Conservation (phyloP, 495 filamentous ascomycete species). For the Podospora fimiseda region DNA sequence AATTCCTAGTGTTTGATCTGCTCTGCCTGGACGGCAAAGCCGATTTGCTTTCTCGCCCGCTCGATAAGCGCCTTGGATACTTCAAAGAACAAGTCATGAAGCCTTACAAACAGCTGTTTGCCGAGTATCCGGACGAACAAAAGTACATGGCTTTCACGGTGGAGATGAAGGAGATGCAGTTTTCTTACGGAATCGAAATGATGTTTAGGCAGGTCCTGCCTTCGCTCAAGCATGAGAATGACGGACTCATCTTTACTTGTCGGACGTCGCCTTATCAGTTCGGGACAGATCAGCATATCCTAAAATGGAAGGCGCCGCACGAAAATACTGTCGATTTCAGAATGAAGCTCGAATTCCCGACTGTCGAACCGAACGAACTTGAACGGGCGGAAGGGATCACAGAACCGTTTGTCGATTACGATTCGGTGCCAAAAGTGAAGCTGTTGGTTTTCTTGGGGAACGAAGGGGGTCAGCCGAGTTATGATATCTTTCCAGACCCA, state of each 20-base stretch:
- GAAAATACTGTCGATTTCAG: conserved; percentile 94
- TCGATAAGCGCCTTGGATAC: conserved; percentile 85
- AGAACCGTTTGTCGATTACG: conserved; percentile 51
- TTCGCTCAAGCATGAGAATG: conserved; percentile 80
- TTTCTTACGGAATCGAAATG: conserved; percentile 80
- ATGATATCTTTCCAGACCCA: conserved; percentile 51
- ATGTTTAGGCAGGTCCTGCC: conserved; percentile 86
- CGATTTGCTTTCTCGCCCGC: conserved; percentile 62
- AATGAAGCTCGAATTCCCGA: conserved; percentile 68
- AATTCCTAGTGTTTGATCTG: conserved; percentile 90
- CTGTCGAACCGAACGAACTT: conserved; percentile 60
- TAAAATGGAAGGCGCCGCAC: conserved; percentile 92
- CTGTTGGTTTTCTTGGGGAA: conserved; percentile 40
- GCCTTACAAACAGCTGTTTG: conserved; percentile 68
- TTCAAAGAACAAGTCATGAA: conserved; percentile 72
- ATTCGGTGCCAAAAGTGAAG: conserved; percentile 44
- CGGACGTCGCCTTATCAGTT: conserved; percentile 74
- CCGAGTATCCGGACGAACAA: conserved; percentile 62
- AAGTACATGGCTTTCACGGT: conserved; percentile 68
- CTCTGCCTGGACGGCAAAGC: conserved; percentile 71
- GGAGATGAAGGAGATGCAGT: conserved; percentile 79
- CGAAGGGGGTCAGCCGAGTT: conserved; percentile 45
- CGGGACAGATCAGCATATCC: conserved; percentile 84
- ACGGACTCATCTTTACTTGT: conserved; percentile 95
- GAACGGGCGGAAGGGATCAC: conserved; percentile 56